Base-by-base conservation (phyloP, 2,329 filamentous ascomycete species). In the Lachnellula cervina region DNA sequence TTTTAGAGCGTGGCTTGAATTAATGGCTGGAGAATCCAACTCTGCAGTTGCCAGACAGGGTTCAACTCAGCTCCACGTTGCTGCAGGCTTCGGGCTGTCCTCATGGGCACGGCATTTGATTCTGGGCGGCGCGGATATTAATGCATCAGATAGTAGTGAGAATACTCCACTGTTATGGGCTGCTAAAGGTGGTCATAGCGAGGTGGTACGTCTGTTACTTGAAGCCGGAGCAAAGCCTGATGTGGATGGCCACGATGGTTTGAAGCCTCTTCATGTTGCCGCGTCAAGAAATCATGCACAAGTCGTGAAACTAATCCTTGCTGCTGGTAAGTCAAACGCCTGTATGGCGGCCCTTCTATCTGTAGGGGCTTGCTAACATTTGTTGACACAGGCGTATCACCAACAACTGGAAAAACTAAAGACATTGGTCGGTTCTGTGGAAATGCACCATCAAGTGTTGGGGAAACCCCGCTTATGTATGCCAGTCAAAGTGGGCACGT, bases 241-340 rank as follows among this genome's bases (percentile, higher is more conserved):
- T 6, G 64, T 66, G 0, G 14, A 50, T 0, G 60, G 69, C 1
- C 50, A 44, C 6, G 2, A 53, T 17, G 72, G 73, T 0, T 44
- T 62, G 0, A 71, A 59, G n/a, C 70, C 74, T 5, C 55, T 76
- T 1, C 70, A 76, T 51, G 6, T 57, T 23, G 73, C 73, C 5
- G 71, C 71, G 2, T 56, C 5, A 4, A 63, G 58, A 8, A 72
- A 73, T 38, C 66, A 70, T 53, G 50, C 57, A 4, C 59, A 58
- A 5, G 67, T 66, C 32, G 63, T 72, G 4, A 57, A 52, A 16
- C 52, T 64, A 1, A 59, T 76, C 3, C 56, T 76, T 4, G 57
- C 67, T 7, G 70, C 71, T 21, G 74, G 73, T 11, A 32, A 32
- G 70, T 72, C 1, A 57, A 71, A 38, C 69, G 72, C 0, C 49